Evolutionary conservation across 805 yeast genomes (phyloP).

Genomic region (Lipomyces sp.): DNA sequence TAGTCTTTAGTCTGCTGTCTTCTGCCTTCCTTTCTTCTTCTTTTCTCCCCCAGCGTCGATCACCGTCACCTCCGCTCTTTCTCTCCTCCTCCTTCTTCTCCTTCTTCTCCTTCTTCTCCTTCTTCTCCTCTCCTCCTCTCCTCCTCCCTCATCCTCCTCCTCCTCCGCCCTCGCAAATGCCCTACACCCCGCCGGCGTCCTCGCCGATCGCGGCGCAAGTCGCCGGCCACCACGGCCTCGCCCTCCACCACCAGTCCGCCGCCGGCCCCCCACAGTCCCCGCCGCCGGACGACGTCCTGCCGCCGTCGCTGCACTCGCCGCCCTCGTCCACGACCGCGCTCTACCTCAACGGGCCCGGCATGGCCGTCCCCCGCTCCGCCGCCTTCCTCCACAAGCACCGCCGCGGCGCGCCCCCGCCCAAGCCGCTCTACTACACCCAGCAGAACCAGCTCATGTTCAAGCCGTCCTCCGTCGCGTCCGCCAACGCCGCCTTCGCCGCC

Average conservation of each 20-base stretch:
- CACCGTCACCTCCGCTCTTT: neutral
- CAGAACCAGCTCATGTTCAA: slow-evolving; percentile 4
- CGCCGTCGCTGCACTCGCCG: slow-evolving; percentile 19
- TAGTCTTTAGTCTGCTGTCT: neutral
- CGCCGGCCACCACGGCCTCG: slow-evolving; percentile 4
- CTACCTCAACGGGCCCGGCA: slow-evolving; percentile 15
- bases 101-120: neutral
- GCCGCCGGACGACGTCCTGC: slow-evolving; percentile 11
- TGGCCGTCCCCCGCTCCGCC: slow-evolving; percentile 18
- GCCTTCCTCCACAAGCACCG: slow-evolving; percentile 15
- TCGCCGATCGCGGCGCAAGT: slow-evolving; percentile 14
- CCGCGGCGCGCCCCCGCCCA: slow-evolving; percentile 16
- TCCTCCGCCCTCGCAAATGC: slow-evolving; percentile 12
- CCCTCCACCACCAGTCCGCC: neutral
- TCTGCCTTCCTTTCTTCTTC: neutral
- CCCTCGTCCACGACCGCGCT: slow-evolving; percentile 17
- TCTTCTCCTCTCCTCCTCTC: neutral
- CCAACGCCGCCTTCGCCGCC: slow-evolving; percentile 1
- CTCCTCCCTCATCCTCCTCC: neutral
- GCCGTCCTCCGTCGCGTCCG: slow-evolving; percentile 5
- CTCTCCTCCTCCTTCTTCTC: neutral
- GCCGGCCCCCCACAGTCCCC: neutral
- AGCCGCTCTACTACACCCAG: slow-evolving; percentile 11
- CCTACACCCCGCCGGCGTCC: slow-evolving; percentile 28
- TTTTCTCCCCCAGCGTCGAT: neutral